Percentiles rank a stretch among this genome's conserved stretches.
Conservation (phyloP, 306 rosid genomes). For the Trifolium subterraneum region DNA sequence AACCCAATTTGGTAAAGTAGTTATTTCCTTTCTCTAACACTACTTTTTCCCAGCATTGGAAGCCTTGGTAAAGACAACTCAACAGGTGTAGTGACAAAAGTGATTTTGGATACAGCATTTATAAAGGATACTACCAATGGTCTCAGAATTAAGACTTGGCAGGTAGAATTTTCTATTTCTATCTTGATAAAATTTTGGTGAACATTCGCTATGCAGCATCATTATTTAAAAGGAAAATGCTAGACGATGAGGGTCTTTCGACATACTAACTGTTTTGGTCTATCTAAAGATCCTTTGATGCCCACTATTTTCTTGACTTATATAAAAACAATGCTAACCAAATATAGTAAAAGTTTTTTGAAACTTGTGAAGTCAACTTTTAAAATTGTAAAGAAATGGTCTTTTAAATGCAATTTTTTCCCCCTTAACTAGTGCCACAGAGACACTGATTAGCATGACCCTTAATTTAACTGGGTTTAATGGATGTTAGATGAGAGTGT, state of each 20-base stretch:
- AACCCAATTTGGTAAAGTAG: constrained; percentile 25
- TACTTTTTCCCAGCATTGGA: constrained; percentile 71
- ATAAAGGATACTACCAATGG: constrained; percentile 82
- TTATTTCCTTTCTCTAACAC: constrained; percentile 19
- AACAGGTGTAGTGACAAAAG: constrained; percentile 76
- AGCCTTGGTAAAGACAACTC: constrained; percentile 98
- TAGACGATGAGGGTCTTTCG: background rate
- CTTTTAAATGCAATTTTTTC: too few species aligned
- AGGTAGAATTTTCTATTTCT: constrained; percentile 56
- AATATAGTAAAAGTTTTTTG: too few species aligned
- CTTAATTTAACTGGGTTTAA: too few species aligned
- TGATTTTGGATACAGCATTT: constrained; percentile 87
- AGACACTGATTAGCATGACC: too few species aligned
- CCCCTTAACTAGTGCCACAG: too few species aligned
- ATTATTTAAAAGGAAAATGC: background rate
- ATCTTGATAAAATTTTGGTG: background rate
- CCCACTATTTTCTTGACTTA: too few species aligned
- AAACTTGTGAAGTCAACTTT: too few species aligned
- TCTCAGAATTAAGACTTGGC: constrained; percentile 96
- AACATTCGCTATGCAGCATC: background rate
- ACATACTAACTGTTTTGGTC: too few species aligned
- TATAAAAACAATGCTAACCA: background rate
- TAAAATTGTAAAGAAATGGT: too few species aligned
- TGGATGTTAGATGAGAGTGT: too few species aligned
- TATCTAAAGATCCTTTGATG: too few species aligned